Conservation (phyloP, 495 filamentous ascomycete genomes). For the Penicillium ucsense region DNA sequence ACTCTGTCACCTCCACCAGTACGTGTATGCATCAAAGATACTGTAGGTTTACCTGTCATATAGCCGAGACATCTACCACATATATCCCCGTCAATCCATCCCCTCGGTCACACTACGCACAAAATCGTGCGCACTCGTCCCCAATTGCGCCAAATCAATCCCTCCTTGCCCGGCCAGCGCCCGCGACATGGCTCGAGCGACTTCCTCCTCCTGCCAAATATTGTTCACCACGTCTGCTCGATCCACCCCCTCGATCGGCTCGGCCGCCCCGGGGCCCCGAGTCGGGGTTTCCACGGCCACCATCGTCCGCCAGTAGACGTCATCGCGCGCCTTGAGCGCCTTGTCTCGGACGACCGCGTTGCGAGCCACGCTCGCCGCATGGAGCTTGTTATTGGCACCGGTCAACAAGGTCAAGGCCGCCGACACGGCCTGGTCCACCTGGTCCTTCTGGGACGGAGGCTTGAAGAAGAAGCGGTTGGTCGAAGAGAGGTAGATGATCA, state of each 20-base stretch:
- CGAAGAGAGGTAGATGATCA: conserved; percentile 58
- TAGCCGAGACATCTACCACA: not conserved
- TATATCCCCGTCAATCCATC: conserved; percentile 16
- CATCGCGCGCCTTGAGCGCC: conserved; percentile 41
- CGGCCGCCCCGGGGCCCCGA: conserved; percentile 17
- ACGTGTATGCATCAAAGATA: not conserved
- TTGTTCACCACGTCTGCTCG: conserved; percentile 14
- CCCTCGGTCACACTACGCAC: conserved; percentile 33
- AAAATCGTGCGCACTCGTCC: conserved; percentile 34
- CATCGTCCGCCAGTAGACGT: conserved; percentile 50
- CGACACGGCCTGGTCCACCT: conserved; percentile 30
- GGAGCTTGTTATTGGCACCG: conserved; percentile 39
- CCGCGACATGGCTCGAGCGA: conserved; percentile 42
- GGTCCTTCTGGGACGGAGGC: conserved; percentile 41
- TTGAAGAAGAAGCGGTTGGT: conserved; percentile 62
- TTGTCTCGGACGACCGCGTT: conserved; percentile 52
- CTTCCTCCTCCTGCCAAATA: conserved; percentile 47
- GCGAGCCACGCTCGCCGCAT: conserved; percentile 42
- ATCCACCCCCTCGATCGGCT: conserved; percentile 5
- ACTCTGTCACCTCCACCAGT: no score
- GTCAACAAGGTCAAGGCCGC: conserved; percentile 32
- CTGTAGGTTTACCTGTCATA: not conserved
- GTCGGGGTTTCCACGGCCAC: conserved; percentile 25
- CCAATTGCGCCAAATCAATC: conserved; percentile 40
- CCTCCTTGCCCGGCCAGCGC: conserved; percentile 37